Base-by-base conservation (phyloP, 768 basidiomycete genomes). In the Nidula microcarpa region DNA sequence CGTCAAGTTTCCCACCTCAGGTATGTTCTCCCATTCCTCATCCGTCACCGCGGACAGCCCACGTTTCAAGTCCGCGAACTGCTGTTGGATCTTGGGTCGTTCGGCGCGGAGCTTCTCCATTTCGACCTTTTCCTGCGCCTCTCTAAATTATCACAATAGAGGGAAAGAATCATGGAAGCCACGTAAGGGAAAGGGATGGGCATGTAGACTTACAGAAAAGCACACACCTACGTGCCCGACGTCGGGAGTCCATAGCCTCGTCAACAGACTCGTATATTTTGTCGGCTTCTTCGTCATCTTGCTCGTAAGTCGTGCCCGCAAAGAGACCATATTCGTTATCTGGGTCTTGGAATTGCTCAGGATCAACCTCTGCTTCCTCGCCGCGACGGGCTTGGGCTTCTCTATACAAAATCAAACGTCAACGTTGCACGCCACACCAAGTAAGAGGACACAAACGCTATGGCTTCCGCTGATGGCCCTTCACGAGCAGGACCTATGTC, bases 401-500 rank as follows among this genome's bases (percentile, higher is more conserved):
- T 4, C 92, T 94, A 57, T n/a, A 52, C 10, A 41, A 51, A 10
- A 3, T 7, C n/a, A 50, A 2, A 36, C 34, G 34, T n/a, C 37
- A 7, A 43, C 16, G 41, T 32, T 43, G 37, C 43, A 23, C 2
- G 35, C 17, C 33, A 34, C 46, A 41, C 6, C 49, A 14, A 47
- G 10, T 17, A 34, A 32, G 16, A 33, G n/a, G 11, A 14, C 13
- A 13, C 89, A 47, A 60, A 92, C 87, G 92, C 95, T 48, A 96
- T 77, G 0, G 86, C 85, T 70, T 95, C 94, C 33, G 93, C 94
- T 14, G 91, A 91, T 0, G 95, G 94, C 0, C 93, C 94, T 64
- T 97, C 95, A 67, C 97, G 78, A 6, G 97, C 97, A 35, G 97
- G 97, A 65, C 97, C 97, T 54, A 99, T 98, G 85, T 98, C 97